Base-by-base conservation (phyloP, 257 asterid genomes). In the Primulina tabacum region DNA sequence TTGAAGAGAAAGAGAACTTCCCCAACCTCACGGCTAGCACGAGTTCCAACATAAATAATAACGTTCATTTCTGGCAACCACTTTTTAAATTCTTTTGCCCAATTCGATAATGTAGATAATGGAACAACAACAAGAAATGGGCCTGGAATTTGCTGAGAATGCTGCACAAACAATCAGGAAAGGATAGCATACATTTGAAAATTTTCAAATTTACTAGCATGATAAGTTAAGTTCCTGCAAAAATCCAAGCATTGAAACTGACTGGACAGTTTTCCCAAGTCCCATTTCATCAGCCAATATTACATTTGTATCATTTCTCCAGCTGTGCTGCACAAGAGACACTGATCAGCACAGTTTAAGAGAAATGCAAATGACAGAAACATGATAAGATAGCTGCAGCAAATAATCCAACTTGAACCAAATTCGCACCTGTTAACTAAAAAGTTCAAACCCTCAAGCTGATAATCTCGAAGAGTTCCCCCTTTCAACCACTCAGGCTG, bases 281-380 rank as follows among this genome's bases (percentile, higher is more conserved):
- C 99, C 99, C 99, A 91, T 94, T 84, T 94, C 98, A 85, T 94
- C 98, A 73, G 97, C 99, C 81, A 94, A 82, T 77, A 94, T 94
- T 28, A 94, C 99, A 85, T 91, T 94, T 32, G 98, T 91, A 73
- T 94, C 98, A 79, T 94, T 94, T 85, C 92, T 89, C 99, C 99
- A 94, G 87, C 99, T 94, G 87, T 64, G 77, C 84, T 82, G 85
- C 77, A 73, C 81, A 82, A 77, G 82, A 79, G 76, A 69, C 80
- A 82, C 60, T 66, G 86, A 80, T 86, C 85, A 84, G 84, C 61
- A 82, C 75, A 73, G 65, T 62, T 71, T 40, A 68, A 57, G 60
- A 61, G 70, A 53, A 21, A 78, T 73, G 55, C 33, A 67, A 77
- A 61, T 35, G 67, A 71, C 24, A 34, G 67, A 62, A 74, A 66